Percentiles rank a stretch among this genome's conserved stretches.
Evolutionary conservation across 257 asterid species (phyloP).

Genomic region (Jacaranda copaia): DNA sequence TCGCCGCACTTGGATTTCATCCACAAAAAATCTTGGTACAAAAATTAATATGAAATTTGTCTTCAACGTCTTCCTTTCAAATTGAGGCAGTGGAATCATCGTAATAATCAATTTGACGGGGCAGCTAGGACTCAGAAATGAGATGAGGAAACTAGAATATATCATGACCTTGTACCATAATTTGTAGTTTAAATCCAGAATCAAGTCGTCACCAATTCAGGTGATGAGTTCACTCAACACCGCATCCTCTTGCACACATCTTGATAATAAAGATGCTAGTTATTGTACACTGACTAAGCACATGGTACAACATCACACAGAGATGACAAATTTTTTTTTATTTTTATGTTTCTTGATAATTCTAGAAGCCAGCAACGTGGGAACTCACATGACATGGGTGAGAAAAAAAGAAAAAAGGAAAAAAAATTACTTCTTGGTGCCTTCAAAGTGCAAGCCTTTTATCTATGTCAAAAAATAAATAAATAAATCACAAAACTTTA

Average conservation of each 20-base stretch:
- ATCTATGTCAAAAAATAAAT: not conserved
- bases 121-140: too few relatives aligned
- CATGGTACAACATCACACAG: not conserved
- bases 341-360: not conserved
- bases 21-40: not conserved
- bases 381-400: not conserved
- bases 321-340: not conserved
- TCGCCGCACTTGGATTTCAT: not conserved
- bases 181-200: not conserved
- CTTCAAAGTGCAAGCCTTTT: not conserved
- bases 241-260: not conserved
- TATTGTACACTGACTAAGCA: not conserved
- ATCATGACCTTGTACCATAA: conserved; percentile 14
- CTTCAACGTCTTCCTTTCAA: too few relatives aligned
- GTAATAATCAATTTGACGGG: too few relatives aligned
- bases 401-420: not conserved
- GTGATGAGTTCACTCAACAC: conserved; percentile 2
- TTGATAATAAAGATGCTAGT: not conserved
- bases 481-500: not conserved
- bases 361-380: not conserved
- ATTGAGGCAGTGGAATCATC: too few relatives aligned
- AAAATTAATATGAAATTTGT: too few relatives aligned
- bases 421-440: not conserved
- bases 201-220: not conserved
- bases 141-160: not conserved